Base-by-base conservation (phyloP, 257 asterid genomes). In the Solanum infundibuliforme region DNA sequence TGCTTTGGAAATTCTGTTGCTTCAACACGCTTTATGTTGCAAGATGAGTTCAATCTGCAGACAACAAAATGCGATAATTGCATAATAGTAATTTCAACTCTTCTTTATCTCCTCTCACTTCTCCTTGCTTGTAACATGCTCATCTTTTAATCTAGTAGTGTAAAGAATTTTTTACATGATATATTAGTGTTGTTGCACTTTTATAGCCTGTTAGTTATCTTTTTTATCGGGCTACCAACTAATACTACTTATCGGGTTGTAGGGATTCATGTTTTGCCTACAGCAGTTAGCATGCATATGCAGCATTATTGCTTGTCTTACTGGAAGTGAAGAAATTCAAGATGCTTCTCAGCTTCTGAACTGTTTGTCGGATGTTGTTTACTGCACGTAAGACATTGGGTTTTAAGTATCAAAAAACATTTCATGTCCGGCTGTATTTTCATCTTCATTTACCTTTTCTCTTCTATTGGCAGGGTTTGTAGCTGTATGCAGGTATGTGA, bases 401-500 rank as follows among this genome's bases (percentile, higher is more conserved):
- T 81, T 81, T 27, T 81, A 46, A 29, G 41, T 46, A 81, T 29
- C 68, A 81, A 81, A 79, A 73, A 10, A 46, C 11, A 16, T 81
- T 27, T 81, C 7, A 29, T 72, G 16, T 41, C 43, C 5, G 3
- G 20, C 7, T 76, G 31, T 66, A 55, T 76, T 41, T 12, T 87
- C 32, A 25, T 62, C 27, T 82, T 89, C 60, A 35, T 39, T 68
- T 31, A 46, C 20, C 35, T 23, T 79, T 60, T 66, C n/a, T 43
- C 68, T 86, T 85, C 68, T 27, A 39, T 83, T 76, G 62, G 76
- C 92, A 92, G 94, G 83, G 92, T 92, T 83, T 92, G 93, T 86
- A 89, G 92, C 74, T 92, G 94, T 87, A 91, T 92, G 93, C 92
- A 92, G 94, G 94, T 90, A 89, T 43, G 87, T 21, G 43, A 68